A percentile compares a stretch with the other conserved stretches of the same genome.
These are phyloP conservation scores for Rhodotorula sp. DNA, from an alignment of 1,284 basidiomycete genomes.

Conservation along the genomic window DNA sequence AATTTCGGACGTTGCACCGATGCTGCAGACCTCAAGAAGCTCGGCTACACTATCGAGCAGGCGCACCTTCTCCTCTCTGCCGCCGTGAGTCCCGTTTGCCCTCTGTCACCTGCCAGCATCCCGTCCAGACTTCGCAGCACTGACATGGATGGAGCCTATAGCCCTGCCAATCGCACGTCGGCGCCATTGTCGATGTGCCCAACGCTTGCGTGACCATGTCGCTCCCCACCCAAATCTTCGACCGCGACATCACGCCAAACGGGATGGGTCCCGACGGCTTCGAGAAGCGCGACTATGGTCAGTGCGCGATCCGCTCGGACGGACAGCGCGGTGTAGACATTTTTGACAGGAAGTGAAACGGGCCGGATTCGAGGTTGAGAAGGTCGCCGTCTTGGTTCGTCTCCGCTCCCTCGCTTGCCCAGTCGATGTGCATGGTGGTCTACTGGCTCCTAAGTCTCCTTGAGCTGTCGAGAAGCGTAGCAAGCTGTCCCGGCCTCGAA, in stretches of 20 bases:
- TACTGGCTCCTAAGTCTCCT: too few relatives aligned
- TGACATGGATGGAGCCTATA: too few relatives aligned
- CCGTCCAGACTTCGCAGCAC: too few relatives aligned
- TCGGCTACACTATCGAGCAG: conserved; percentile 58
- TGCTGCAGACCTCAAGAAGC: conserved; percentile 53
- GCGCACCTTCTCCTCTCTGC: conserved; percentile 70
- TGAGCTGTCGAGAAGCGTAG: too few relatives aligned
- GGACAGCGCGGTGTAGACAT: conserved; percentile 50
- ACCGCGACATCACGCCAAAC: conserved; percentile 64
- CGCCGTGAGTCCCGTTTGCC: conserved; percentile 49
- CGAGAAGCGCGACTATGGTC: conserved; percentile 60
- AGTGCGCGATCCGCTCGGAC: conserved; percentile 66
- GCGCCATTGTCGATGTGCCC: conserved; percentile 70
- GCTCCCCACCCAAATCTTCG: conserved; percentile 69
- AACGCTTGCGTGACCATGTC: conserved; percentile 73
- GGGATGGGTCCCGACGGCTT: conserved; percentile 58
- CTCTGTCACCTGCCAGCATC: too few relatives aligned
- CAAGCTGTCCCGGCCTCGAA: too few relatives aligned
- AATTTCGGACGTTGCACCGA: neutral
- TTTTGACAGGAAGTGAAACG: conserved; percentile 7
- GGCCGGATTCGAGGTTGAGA: neutral
- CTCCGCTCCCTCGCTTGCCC: too few relatives aligned
- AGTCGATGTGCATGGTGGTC: too few relatives aligned
- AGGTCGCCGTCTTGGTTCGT: neutral
- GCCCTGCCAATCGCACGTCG: conserved; percentile 72